These are phyloP conservation scores for Apiotrichum mycotoxinovorans DNA, from an alignment of 1,284 basidiomycete genomes.

Conservation along the genomic window DNA sequence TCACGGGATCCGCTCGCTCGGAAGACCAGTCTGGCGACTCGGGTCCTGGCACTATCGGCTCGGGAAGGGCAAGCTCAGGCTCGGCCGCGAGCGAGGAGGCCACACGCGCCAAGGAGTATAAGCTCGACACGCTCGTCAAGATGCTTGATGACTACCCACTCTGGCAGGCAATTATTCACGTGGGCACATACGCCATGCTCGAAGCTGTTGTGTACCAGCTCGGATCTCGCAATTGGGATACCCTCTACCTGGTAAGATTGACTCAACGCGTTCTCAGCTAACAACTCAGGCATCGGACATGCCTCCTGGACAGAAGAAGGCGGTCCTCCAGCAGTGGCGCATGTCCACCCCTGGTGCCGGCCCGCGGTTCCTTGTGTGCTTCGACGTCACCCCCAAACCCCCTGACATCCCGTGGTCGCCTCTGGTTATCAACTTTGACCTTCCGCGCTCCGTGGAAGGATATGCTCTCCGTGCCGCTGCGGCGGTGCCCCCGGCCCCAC, in stretches of 20 bases:
- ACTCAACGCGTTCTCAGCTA: constrained; percentile 29
- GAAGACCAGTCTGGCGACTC: constrained; percentile 58
- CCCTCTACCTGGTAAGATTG: constrained; percentile 59
- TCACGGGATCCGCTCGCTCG: constrained; percentile 72
- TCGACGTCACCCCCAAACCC: constrained; percentile 83
- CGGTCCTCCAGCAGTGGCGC: constrained; percentile 59
- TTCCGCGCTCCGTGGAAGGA: constrained; percentile 92
- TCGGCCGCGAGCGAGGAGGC: constrained; percentile 67
- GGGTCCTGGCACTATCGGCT: constrained; percentile 84
- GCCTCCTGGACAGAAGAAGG: constrained; percentile 62
- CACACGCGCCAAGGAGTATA: constrained; percentile 90
- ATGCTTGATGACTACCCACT: constrained; percentile 73
- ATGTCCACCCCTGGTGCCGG: constrained; percentile 34
- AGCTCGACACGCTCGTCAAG: constrained; percentile 89
- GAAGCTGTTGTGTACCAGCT: constrained; percentile 86
- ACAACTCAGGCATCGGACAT: constrained; percentile 56
- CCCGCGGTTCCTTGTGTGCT: constrained; percentile 71
- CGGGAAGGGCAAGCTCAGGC: constrained; percentile 57
- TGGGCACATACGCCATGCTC: constrained; percentile 76
- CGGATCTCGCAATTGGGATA: constrained; percentile 77
- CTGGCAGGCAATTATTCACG: constrained; percentile 79
- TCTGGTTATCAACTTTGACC: constrained; percentile 88
- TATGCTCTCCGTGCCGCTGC: constrained; percentile 67
- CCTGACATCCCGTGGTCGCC: constrained; percentile 85
- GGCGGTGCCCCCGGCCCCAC: constrained; percentile 34